Conservation (phyloP, 1,284 basidiomycete genomes). For the Naganishia sp. region DNA sequence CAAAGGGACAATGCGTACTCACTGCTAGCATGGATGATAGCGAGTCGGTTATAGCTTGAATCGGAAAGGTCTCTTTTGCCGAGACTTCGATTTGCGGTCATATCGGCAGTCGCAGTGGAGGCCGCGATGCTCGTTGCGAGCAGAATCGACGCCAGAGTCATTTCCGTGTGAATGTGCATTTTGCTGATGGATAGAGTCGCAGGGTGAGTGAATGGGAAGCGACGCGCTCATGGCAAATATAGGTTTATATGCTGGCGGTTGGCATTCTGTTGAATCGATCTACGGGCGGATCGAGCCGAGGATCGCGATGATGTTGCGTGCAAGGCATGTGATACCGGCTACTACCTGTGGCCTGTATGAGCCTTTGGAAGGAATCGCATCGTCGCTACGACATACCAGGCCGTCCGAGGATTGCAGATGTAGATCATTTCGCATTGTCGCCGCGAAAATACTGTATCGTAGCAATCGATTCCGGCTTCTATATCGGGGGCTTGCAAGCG, state of each 20-base stretch:
- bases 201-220: too few species aligned
- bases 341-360: too few species aligned
- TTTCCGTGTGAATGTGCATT: not conserved
- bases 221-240: too few species aligned
- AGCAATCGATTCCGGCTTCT: not conserved
- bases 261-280: too few species aligned
- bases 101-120: not conserved
- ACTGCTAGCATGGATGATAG: slow-evolving; percentile 23
- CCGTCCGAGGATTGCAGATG: too few species aligned
- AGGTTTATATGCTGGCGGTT: too few species aligned
- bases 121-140: not conserved
- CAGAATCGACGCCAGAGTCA: not conserved
- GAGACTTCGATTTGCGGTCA: not conserved
- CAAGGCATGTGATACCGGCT: not conserved
- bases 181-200: not conserved
- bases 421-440: not conserved
- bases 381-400: not conserved
- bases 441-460: not conserved
- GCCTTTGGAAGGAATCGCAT: not conserved
- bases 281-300: too few species aligned
- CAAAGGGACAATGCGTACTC: not conserved
- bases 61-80: slow-evolving; percentile 17
- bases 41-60: slow-evolving; percentile 6
- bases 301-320: too few species aligned
- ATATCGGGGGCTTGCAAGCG: slow-evolving; percentile 1